phyloP scores from a whole-genome alignment of 1,139 yeast species.

The Meyerozyma sp. region DNA sequence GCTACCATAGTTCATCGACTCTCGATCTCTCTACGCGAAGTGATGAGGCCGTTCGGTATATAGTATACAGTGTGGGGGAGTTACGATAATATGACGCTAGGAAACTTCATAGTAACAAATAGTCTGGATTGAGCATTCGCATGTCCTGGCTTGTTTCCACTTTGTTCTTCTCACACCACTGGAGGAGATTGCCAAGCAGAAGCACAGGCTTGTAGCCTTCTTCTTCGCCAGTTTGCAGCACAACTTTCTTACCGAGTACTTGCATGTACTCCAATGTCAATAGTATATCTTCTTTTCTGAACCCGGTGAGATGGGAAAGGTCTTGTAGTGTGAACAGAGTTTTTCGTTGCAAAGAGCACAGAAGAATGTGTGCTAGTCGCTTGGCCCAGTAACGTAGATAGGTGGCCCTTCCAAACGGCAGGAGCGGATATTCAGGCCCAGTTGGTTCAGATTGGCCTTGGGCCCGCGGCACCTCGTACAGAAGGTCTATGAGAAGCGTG shows the following conservation, averaged over 20 bases:
- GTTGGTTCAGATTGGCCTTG: constrained; percentile 47
- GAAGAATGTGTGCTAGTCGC: constrained; percentile 19
- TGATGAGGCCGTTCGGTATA: neutral
- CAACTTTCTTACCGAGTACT: constrained; percentile 17
- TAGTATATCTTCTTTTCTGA: constrained; percentile 64
- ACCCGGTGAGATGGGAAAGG: constrained; percentile 58
- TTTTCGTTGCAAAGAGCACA: constrained; percentile 8
- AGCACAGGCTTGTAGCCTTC: constrained; percentile 11
- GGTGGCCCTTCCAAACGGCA: constrained; percentile 71
- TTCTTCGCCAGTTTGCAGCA: constrained; percentile 17
- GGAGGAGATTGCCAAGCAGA: constrained; percentile 17
- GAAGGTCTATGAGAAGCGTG: constrained; percentile 72
- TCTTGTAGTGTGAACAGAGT: constrained; percentile 40
- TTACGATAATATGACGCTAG: neutral
- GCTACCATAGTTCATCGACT: neutral
- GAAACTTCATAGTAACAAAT: constrained; percentile 9
- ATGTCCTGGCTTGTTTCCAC: constrained; percentile 20
- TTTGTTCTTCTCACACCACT: constrained; percentile 25
- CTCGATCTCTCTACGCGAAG: neutral
- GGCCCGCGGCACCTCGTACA: constrained; percentile 61
- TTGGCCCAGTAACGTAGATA: constrained; percentile 78
- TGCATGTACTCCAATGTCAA: constrained; percentile 60
- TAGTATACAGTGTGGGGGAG: neutral
- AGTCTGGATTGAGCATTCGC: constrained; percentile 23
- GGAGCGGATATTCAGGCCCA: constrained; percentile 90